These are phyloP conservation scores for Grigorovia jiainica DNA, from an alignment of 805 yeast species.

Conservation along the genomic window DNA sequence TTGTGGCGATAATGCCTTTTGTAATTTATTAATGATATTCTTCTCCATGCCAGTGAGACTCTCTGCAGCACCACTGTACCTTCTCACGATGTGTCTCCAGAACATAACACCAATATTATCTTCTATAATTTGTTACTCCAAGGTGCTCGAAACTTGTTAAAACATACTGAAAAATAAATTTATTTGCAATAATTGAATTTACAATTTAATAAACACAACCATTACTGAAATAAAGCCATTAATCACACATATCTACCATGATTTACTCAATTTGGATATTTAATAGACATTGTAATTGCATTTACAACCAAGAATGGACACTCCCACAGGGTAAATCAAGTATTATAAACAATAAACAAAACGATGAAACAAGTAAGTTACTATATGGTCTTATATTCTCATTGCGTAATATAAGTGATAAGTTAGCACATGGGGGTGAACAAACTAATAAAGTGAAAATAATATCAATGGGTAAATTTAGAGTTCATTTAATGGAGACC, in stretches of 20 bases:
- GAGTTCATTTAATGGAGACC: conserved; percentile 74
- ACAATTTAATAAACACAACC: neutral
- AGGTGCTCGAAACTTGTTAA: no score
- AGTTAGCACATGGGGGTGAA: conserved; percentile 29
- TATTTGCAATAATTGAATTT: conserved; percentile 31
- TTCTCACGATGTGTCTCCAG: no score
- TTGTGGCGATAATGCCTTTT: conserved; percentile 49
- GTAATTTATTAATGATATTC: conserved; percentile 48
- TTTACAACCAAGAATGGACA: conserved; percentile 69
- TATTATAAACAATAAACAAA: conserved; percentile 42
- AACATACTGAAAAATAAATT: neutral
- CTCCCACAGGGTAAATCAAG: conserved; percentile 23
- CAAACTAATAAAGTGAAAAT: conserved; percentile 26
- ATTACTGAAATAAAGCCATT: no score
- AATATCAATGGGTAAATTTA: conserved; percentile 62
- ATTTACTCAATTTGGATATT: conserved; percentile 83
- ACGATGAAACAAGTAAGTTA: conserved; percentile 66
- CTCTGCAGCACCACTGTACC: neutral
- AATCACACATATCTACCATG: neutral
- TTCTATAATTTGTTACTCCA: no score
- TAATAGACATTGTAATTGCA: conserved; percentile 87
- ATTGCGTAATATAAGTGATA: conserved; percentile 63
- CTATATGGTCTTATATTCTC: conserved; percentile 82
- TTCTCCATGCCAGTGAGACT: conserved; percentile 40
- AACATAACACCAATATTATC: no score